phyloP scores from a whole-genome alignment of 2,329 filamentous ascomycete genomes.

The Diaporthe ilicicola region DNA sequence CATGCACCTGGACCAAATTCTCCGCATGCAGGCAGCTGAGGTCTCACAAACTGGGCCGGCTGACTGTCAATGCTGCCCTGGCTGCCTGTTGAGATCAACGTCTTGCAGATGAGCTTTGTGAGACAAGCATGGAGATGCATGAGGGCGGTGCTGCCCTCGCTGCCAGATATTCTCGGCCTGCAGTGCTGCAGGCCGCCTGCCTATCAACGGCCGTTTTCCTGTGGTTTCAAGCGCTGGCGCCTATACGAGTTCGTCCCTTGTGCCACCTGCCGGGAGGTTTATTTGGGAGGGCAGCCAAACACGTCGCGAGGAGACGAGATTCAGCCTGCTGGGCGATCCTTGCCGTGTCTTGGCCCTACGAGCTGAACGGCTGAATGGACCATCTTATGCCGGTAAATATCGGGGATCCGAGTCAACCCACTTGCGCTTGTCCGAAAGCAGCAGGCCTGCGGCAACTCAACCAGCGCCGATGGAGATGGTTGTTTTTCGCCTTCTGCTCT shows the following conservation, averaged over 20 bases:
- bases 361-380: neutral
- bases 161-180: too few relatives aligned
- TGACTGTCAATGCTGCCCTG: too few relatives aligned
- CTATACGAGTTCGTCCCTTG: conserved; percentile 7
- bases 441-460: neutral
- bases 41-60: neutral
- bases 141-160: too few relatives aligned
- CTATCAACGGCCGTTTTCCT: neutral
- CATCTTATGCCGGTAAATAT: conserved; percentile 3
- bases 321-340: neutral
- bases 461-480: neutral
- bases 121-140: neutral
- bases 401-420: neutral
- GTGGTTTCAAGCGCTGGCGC: neutral
- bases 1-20: too few relatives aligned
- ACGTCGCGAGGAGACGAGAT: neutral
- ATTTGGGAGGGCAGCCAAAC: conserved; percentile 1
- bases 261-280: conserved; percentile 14
- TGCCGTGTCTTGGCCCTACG: neutral
- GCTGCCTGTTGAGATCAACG: conserved; percentile 6
- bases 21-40: too few relatives aligned
- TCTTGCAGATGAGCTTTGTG: conserved; percentile 11
- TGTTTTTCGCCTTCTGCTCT: conserved; percentile 1
- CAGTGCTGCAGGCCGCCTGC: neutral
- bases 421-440: neutral